Conservation (phyloP, 495 filamentous ascomycete species). For the Penicillium bovifimosum region DNA sequence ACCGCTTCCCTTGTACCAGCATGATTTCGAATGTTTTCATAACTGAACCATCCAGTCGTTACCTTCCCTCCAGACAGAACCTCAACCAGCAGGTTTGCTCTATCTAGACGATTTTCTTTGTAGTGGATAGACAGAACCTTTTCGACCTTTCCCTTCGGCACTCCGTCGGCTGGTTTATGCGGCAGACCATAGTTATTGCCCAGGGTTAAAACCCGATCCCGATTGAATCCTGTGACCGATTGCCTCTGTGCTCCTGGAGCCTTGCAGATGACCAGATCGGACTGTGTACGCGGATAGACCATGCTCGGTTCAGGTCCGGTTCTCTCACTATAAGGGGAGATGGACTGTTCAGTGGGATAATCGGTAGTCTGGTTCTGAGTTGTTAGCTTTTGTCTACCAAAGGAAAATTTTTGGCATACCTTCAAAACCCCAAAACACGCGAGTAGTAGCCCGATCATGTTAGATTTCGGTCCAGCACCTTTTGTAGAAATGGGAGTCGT, state of each 20-base stretch:
- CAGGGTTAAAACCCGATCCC: too few relatives aligned
- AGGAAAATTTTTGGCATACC: background rate
- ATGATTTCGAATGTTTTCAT: background rate
- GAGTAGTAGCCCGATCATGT: background rate
- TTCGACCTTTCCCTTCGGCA: background rate
- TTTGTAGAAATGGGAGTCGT: background rate
- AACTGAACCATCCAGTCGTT: background rate
- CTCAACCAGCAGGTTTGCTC: background rate
- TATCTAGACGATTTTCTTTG: background rate
- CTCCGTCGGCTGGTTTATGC: background rate
- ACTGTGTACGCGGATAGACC: background rate
- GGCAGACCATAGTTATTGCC: too few relatives aligned
- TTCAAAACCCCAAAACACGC: background rate
- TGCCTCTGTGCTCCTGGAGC: background rate
- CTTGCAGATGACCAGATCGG: background rate
- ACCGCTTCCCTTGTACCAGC: constrained; percentile 1
- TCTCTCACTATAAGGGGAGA: background rate
- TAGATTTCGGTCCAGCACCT: background rate
- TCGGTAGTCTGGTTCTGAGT: background rate
- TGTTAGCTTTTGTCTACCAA: background rate
- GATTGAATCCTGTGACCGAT: too few relatives aligned
- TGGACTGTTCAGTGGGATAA: background rate
- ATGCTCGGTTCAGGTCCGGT: background rate
- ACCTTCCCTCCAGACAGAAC: background rate
- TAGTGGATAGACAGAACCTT: background rate